Evolutionary conservation across 257 asterid species (phyloP).

Genomic region (Solanum bulbocastanum): DNA sequence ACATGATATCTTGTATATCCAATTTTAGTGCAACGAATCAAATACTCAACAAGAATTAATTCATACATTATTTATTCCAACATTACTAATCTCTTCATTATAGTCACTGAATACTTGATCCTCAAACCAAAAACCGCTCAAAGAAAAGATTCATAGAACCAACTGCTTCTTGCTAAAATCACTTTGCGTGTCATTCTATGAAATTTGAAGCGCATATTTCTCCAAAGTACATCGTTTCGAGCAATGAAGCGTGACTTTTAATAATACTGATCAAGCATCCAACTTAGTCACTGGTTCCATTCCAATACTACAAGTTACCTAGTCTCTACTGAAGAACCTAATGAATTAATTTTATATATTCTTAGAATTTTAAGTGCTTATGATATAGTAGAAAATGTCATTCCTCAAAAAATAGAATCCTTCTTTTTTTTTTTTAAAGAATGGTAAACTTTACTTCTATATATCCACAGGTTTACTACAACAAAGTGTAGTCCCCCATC

Average conservation of each 20-base stretch:
- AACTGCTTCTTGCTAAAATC: not conserved
- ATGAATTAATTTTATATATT: not conserved
- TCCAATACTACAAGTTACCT: not conserved
- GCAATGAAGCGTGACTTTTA: not conserved
- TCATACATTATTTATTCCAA: not conserved
- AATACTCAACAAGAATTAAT: not conserved
- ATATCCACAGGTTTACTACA: too few species aligned
- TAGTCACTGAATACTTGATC: not conserved
- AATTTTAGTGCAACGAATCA: not conserved
- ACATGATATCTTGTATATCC: not conserved
- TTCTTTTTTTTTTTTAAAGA: too few species aligned
- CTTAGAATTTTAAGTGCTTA: not conserved
- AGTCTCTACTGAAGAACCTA: not conserved
- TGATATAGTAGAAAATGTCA: not conserved
- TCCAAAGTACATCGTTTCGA: not conserved
- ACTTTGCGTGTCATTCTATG: not conserved
- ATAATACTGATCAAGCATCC: not conserved
- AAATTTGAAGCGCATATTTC: not conserved
- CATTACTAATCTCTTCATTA: not conserved
- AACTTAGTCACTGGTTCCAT: not conserved
- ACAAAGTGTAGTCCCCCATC: not conserved
- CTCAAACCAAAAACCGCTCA: not conserved
- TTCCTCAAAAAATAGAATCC: not conserved
- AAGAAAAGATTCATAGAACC: not conserved
- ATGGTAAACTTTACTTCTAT: too few species aligned